These are phyloP conservation scores for Alternaria postmessia DNA, from an alignment of 2,329 filamentous ascomycete species.

Conservation along the genomic window DNA sequence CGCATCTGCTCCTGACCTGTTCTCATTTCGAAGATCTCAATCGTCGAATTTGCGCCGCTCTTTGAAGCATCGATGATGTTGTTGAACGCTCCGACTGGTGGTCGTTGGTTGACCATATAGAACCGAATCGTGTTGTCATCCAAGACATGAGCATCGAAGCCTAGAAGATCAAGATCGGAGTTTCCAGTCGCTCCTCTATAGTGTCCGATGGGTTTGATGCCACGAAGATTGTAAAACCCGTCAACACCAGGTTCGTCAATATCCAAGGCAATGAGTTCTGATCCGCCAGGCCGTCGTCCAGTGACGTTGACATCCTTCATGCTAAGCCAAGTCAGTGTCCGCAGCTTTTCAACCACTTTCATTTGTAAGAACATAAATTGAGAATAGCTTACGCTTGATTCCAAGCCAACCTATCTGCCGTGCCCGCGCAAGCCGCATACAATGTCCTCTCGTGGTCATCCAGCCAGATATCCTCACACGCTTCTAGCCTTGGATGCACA, in stretches of 20 bases:
- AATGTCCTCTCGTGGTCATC: conserved; percentile 35
- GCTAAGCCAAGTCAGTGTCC: conserved; percentile 15
- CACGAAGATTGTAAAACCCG: conserved; percentile 34
- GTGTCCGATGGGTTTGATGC: conserved; percentile 28
- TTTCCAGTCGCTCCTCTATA: conserved; percentile 37
- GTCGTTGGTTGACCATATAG: conserved; percentile 39
- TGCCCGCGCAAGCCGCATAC: conserved; percentile 43
- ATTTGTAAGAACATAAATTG: background rate
- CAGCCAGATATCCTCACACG: conserved; percentile 44
- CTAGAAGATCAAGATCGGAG: conserved; percentile 31
- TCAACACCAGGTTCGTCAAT: conserved; percentile 37
- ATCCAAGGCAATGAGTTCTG: conserved; percentile 38
- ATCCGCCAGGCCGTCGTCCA: conserved; percentile 32
- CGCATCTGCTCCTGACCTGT: conserved; percentile 32
- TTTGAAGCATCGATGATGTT: conserved; percentile 32
- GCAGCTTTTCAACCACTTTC: no score
- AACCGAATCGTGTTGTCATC: conserved; percentile 37
- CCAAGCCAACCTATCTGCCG: conserved; percentile 31
- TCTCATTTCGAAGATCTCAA: conserved; percentile 39
- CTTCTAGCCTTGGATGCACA: conserved; percentile 35
- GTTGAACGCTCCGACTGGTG: conserved; percentile 33
- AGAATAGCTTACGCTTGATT: conserved; percentile 32
- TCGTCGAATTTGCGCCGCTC: conserved; percentile 35
- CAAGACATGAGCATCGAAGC: conserved; percentile 38
- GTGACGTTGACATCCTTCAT: conserved; percentile 29